A percentile compares a stretch with the other conserved stretches of the same genome.
Evolutionary conservation across 306 rosid species (phyloP).

Genomic region (Calophaca sinica): DNA sequence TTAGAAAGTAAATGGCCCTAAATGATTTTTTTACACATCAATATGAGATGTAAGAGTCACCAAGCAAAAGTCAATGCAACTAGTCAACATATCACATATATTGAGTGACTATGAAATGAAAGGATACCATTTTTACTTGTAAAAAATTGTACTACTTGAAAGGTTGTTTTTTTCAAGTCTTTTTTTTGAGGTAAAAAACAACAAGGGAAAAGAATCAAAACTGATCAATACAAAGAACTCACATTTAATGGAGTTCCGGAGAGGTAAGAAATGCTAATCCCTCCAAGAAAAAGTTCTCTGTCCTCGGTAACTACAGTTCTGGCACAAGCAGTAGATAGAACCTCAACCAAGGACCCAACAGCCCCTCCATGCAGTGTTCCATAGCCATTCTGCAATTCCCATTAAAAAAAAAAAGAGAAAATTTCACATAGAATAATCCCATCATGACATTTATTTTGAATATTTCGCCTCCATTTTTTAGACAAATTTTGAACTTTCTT

Average conservation of each 20-base stretch:
- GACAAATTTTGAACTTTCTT: too few species aligned
- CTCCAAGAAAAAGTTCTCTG: slow-evolving; percentile 53
- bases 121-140: too few species aligned
- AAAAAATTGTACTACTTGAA: too few species aligned
- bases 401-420: slow-evolving; percentile 15
- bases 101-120: not conserved
- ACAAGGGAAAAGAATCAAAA: slow-evolving; percentile 21
- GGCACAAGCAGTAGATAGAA: slow-evolving; percentile 52
- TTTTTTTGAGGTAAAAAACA: too few species aligned
- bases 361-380: slow-evolving; percentile 53
- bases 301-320: slow-evolving; percentile 53
- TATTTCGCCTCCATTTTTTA: too few species aligned
- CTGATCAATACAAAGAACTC: slow-evolving; percentile 41
- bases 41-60: too few species aligned
- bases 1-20: too few species aligned
- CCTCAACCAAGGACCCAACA: slow-evolving; percentile 47
- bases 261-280: slow-evolving; percentile 51
- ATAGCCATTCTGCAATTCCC: slow-evolving; percentile 51
- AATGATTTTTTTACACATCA: too few species aligned
- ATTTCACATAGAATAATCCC: too few species aligned
- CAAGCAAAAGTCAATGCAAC: slow-evolving; percentile 3
- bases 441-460: too few species aligned
- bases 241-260: slow-evolving; percentile 47
- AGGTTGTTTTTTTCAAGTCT: too few species aligned
- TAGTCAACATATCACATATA: not conserved